Percentiles rank a stretch among this genome's conserved stretches.
phyloP scores from a whole-genome alignment of 345 rosid genomes.

The Dovyalis caffra region DNA sequence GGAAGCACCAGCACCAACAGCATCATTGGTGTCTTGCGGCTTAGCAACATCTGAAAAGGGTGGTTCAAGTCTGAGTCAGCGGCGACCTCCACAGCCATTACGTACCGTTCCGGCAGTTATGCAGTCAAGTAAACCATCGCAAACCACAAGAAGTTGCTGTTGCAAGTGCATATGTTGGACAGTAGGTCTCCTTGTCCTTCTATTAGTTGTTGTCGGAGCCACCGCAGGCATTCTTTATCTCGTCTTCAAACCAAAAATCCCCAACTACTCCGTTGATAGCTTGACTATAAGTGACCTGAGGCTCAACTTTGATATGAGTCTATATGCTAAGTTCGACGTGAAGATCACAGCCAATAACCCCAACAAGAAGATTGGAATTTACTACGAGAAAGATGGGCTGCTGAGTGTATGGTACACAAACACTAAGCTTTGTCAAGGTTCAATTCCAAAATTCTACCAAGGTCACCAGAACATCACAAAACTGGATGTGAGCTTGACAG shows the following conservation, averaged over 20 bases:
- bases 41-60: slow-evolving; percentile 32
- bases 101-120: slow-evolving; percentile 25
- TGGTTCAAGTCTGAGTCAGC: background rate
- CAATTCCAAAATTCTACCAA: slow-evolving; percentile 78
- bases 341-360: slow-evolving; percentile 83
- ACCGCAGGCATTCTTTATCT: slow-evolving; percentile 55
- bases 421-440: slow-evolving; percentile 65
- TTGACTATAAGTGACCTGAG: slow-evolving; percentile 59
- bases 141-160: slow-evolving; percentile 31
- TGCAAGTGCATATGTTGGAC: slow-evolving; percentile 70
- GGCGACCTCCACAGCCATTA: slow-evolving; percentile 13
- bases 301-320: slow-evolving; percentile 61
- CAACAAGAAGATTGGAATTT: slow-evolving; percentile 76
- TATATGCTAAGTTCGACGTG: slow-evolving; percentile 65
- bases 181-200: slow-evolving; percentile 43
- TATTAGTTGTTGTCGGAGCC: slow-evolving; percentile 44
- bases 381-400: slow-evolving; percentile 65
- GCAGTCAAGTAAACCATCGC: slow-evolving; percentile 18
- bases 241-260: slow-evolving; percentile 67
- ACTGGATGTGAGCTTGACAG: slow-evolving; percentile 54
- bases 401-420: slow-evolving; percentile 66
- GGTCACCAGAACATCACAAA: slow-evolving; percentile 72
- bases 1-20: slow-evolving; percentile 32
- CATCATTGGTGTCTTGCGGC: slow-evolving; percentile 31
- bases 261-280: slow-evolving; percentile 64